These are phyloP conservation scores for Globisporangium cederbergense DNA, from an alignment of 352 stramenopile species.

Conservation along the genomic window DNA sequence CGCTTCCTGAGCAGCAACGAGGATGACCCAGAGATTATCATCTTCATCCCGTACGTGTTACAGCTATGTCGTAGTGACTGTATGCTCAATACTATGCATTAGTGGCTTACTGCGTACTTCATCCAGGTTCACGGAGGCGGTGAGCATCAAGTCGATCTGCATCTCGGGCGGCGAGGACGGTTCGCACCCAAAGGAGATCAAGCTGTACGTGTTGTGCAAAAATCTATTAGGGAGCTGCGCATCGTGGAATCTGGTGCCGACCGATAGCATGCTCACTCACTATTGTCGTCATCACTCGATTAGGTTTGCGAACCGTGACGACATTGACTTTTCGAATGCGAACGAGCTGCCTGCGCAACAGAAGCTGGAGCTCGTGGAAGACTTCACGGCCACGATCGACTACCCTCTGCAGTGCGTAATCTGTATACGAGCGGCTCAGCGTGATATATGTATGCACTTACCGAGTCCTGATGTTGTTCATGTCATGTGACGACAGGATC, in stretches of 20 bases:
- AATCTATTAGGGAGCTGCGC: neutral
- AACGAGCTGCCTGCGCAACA: slow-evolving; percentile 72
- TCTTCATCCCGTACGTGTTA: slow-evolving; percentile 61
- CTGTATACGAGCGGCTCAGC: neutral
- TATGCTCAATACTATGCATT: neutral
- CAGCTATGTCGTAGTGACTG: neutral
- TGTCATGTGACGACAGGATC: slow-evolving; percentile 32
- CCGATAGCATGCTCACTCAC: no score
- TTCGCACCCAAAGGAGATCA: slow-evolving; percentile 76
- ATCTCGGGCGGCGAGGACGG: slow-evolving; percentile 77
- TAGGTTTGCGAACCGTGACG: slow-evolving; percentile 77
- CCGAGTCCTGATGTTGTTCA: neutral
- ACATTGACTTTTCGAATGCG: slow-evolving; percentile 86
- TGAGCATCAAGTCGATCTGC: slow-evolving; percentile 88
- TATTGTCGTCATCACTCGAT: slow-evolving; percentile 1
- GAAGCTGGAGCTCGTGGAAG: slow-evolving; percentile 74
- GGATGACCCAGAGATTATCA: slow-evolving; percentile 80
- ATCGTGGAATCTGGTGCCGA: neutral
- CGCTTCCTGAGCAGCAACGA: slow-evolving; percentile 75
- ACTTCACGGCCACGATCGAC: slow-evolving; percentile 56
- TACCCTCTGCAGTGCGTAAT: slow-evolving; percentile 72
- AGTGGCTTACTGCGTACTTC: neutral
- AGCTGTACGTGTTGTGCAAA: slow-evolving; percentile 42
- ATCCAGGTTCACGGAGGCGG: slow-evolving; percentile 75
- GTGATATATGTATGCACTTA: no score